Base-by-base conservation (phyloP, 1,139 yeast genomes). In the Candida sanyaensis region DNA sequence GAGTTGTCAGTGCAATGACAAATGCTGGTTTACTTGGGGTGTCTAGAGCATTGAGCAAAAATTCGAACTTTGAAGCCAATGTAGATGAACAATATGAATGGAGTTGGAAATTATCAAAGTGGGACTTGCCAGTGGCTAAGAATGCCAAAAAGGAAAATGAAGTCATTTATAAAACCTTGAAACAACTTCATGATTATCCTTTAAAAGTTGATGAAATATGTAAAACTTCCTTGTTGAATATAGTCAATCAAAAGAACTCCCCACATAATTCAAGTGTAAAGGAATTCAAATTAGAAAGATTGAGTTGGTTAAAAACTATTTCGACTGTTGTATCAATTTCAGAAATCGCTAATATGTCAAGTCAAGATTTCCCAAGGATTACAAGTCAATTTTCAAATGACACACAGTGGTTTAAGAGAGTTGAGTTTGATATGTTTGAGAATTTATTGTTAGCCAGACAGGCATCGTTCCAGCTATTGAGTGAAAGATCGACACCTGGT, bases 41-140 rank as follows among this genome's bases (percentile, higher is more conserved):
- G 1, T 75, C 88, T 0, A 69, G 70, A 33, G 50, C 71, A 29
- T 60, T 68, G 10, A 61, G 65, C 37, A 62, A 60, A 42, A 52
- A 29, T 29, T 27, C 43, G 3, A 41, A 47, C 28, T 33, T 40
- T 4, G 30, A 34, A 6, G 28, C 38, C 6, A 46, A 41, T 8
- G 44, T 34, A 11, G 45, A 39, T 12, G 49, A 50, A 5, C 45
- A 54, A 6, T 71, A 61, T 52, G 77, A 79, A 45, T 78, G 86
- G 77, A 77, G 84, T 0, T 88, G 96, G 96, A 86, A 85, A 58
- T 65, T 88, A 34, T 78, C 75, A 46, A 75, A 78, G 44, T 89
- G 96, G 96, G 86, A 84, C 48, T 50, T 85, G 5, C 88, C 93
- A 0, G 56, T 59, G 2, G 69, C 79, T 0, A 56, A 55, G 2